These are phyloP conservation scores for Prunus yedoensis DNA, from an alignment of 331 rosid species.

Conservation along the genomic window DNA sequence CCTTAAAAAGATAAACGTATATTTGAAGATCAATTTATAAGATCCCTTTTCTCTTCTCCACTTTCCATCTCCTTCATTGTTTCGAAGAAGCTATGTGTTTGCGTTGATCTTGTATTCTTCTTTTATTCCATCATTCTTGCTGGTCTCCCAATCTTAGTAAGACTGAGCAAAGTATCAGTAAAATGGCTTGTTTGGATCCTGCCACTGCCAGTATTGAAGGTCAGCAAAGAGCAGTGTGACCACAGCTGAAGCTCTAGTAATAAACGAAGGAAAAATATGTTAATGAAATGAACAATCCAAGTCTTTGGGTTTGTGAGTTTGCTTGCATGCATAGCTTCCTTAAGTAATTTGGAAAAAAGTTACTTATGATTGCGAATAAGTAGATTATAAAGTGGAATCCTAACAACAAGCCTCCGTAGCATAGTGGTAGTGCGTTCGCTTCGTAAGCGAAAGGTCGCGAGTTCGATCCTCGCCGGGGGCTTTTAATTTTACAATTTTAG, in stretches of 20 bases:
- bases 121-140: too few relatives aligned
- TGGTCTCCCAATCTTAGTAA: too few relatives aligned
- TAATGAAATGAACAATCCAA: too few relatives aligned
- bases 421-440: conserved; percentile 99
- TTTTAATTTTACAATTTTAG: neutral
- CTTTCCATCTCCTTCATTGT: neutral
- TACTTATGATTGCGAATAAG: neutral
- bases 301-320: too few relatives aligned
- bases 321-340: too few relatives aligned
- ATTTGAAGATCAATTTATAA: conserved; percentile 18
- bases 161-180: too few relatives aligned
- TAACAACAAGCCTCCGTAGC: conserved; percentile 72
- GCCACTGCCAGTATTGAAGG: too few relatives aligned
- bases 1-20: conserved; percentile 17
- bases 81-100: neutral
- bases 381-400: rapidly evolving
- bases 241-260: too few relatives aligned
- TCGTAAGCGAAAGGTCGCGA: conserved; percentile 99
- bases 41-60: neutral
- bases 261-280: too few relatives aligned
- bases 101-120: neutral
- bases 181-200: too few relatives aligned
- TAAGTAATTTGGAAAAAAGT: too few relatives aligned
- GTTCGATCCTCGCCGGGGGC: conserved; percentile 98
- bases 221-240: too few relatives aligned